These are phyloP conservation scores for Asterella californica DNA, from an alignment of 225 moss, liverwort and hornwort species.

Conservation along the genomic window DNA sequence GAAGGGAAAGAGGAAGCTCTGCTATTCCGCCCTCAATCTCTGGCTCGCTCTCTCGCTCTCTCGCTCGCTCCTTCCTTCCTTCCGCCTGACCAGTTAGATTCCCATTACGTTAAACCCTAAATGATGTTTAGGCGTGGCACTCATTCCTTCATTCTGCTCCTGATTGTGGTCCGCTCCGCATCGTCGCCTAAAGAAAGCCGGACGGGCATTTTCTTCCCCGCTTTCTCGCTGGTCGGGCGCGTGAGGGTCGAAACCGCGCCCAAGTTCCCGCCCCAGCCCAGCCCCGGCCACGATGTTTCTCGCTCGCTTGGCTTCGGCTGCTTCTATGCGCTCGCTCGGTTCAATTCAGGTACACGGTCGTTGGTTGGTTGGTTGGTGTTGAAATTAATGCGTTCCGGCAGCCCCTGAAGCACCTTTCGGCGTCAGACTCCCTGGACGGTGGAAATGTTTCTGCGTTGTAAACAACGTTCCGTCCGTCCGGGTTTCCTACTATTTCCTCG, in stretches of 20 bases:
- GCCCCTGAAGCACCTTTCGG: too few species aligned
- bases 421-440: too few species aligned
- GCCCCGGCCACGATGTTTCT: background rate
- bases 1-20: background rate
- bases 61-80: background rate
- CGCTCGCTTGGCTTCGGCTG: background rate
- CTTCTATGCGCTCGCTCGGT: background rate
- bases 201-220: background rate
- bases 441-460: too few species aligned
- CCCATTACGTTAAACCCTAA: constrained; percentile 2
- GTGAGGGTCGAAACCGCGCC: background rate
- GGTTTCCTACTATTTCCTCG: too few species aligned
- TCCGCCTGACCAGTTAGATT: background rate
- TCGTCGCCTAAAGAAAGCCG: background rate
- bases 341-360: too few species aligned
- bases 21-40: background rate
- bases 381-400: too few species aligned
- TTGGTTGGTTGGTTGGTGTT: too few species aligned
- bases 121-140: background rate
- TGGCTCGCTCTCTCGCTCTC: background rate
- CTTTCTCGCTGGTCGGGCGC: background rate
- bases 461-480: too few species aligned
- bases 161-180: background rate
- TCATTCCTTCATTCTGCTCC: background rate
- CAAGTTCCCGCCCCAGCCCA: background rate